These are phyloP conservation scores for Ogataea kodamae DNA, from an alignment of 805 yeast species.

Conservation along the genomic window DNA sequence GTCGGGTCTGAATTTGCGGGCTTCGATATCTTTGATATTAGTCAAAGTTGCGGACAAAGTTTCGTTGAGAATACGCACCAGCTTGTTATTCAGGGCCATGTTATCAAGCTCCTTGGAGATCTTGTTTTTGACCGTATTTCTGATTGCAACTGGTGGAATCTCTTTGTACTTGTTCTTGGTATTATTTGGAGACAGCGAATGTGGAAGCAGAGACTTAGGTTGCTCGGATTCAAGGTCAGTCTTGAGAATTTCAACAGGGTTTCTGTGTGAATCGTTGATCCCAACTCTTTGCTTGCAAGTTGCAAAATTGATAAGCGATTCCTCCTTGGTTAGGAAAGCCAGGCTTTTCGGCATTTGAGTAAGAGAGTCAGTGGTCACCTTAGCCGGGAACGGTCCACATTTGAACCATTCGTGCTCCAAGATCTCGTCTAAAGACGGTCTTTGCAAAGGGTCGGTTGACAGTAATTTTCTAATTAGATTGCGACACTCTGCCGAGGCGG, in stretches of 20 bases:
- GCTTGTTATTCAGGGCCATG: constrained; percentile 29
- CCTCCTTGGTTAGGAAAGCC: constrained; percentile 50
- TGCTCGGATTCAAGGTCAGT: constrained; percentile 68
- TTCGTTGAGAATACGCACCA: constrained; percentile 27
- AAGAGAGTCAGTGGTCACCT: constrained; percentile 59
- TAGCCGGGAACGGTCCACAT: constrained; percentile 72
- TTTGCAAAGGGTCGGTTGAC: constrained; percentile 68
- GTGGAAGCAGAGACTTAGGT: constrained; percentile 72
- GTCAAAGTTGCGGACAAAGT: constrained; percentile 28
- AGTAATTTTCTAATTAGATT: constrained; percentile 69
- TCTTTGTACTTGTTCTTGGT: constrained; percentile 85
- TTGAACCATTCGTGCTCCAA: constrained; percentile 83
- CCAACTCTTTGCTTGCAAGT: constrained; percentile 65
- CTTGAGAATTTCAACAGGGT: constrained; percentile 67
- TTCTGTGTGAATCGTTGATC: constrained; percentile 41
- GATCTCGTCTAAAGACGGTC: constrained; percentile 80
- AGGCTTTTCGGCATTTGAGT: constrained; percentile 58
- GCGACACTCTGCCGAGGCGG: constrained; percentile 68
- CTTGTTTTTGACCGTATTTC: constrained; percentile 25
- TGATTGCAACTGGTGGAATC: constrained; percentile 35
- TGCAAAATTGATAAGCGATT: constrained; percentile 65
- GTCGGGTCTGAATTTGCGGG: constrained; percentile 16
- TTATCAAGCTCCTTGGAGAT: constrained; percentile 29
- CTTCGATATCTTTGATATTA: constrained; percentile 28
- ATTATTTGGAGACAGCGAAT: constrained; percentile 88